These are phyloP conservation scores for Rhodofomes roseus DNA, from an alignment of 1,284 basidiomycete genomes.

Conservation along the genomic window DNA sequence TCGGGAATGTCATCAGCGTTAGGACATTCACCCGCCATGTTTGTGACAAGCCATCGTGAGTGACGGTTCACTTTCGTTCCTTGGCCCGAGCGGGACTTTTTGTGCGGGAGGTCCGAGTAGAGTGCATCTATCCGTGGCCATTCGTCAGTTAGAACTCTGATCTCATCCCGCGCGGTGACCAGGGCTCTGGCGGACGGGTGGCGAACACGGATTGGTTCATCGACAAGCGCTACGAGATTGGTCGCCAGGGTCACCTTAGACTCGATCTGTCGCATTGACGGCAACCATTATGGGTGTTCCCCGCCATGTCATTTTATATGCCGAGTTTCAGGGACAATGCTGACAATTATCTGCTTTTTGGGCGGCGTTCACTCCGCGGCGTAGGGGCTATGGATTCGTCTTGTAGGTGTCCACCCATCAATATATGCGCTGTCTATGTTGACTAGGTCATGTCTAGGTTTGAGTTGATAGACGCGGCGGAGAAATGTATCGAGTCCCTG, in stretches of 20 bases:
- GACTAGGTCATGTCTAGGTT: slow-evolving; percentile 43
- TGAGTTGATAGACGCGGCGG: slow-evolving; percentile 56
- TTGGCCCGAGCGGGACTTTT: not conserved
- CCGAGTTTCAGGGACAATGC: not conserved
- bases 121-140: too few species aligned
- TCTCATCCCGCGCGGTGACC: too few species aligned
- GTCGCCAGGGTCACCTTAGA: too few species aligned
- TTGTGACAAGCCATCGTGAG: slow-evolving; percentile 36
- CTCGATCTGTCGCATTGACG: too few species aligned
- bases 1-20: slow-evolving; percentile 38
- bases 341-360: not conserved
- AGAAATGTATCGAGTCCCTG: slow-evolving; percentile 63
- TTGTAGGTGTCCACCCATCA: slow-evolving; percentile 43
- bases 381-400: slow-evolving; percentile 77
- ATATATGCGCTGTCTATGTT: not conserved
- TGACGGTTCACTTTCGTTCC: slow-evolving; percentile 6
- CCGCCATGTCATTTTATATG: too few species aligned
- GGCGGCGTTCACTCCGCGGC: not conserved
- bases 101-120: too few species aligned
- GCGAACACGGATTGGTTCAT: too few species aligned
- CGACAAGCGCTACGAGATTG: too few species aligned
- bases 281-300: too few species aligned
- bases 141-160: too few species aligned
- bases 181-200: too few species aligned
- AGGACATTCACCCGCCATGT: slow-evolving; percentile 42